Conservation (phyloP, 805 yeast species). For the Ogataea kodamae region DNA sequence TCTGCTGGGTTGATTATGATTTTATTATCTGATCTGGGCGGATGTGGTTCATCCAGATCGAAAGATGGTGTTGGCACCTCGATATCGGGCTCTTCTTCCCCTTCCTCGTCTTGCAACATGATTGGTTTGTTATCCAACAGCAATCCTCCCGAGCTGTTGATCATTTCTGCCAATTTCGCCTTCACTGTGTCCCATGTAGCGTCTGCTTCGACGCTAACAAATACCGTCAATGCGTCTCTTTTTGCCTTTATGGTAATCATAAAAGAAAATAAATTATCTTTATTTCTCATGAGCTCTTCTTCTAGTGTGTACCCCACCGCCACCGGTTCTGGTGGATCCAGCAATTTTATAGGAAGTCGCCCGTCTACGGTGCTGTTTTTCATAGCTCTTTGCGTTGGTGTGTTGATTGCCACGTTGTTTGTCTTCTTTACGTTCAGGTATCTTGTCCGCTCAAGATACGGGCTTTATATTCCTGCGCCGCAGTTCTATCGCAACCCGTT, state of each 20-base stretch:
- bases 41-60: no score
- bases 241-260: conserved; percentile 32
- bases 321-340: conserved; percentile 3
- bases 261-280: neutral
- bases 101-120: conserved; percentile 29
- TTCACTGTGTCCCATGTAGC: conserved; percentile 29
- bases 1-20: no score
- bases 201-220: conserved; percentile 26
- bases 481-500: conserved; percentile 24
- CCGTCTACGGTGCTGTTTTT: conserved; percentile 65
- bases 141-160: conserved; percentile 50
- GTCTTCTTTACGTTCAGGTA: conserved; percentile 59
- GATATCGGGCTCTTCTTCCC: conserved; percentile 36
- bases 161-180: conserved; percentile 33
- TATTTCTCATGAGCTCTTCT: conserved; percentile 8
- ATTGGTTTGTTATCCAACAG: conserved; percentile 26
- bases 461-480: conserved; percentile 44
- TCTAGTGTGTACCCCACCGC: conserved; percentile 4
- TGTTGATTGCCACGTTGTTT: conserved; percentile 52
- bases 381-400: conserved; percentile 60
- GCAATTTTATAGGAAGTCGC: conserved; percentile 37
- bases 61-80: conserved; percentile 41
- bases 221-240: conserved; percentile 35
- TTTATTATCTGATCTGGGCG: no score
- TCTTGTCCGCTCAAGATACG: conserved; percentile 53